Percentiles rank a stretch among this genome's conserved stretches.
Evolutionary conservation across 1,284 basidiomycete genomes (phyloP).

Genomic region (Hemileia vastatrix): DNA sequence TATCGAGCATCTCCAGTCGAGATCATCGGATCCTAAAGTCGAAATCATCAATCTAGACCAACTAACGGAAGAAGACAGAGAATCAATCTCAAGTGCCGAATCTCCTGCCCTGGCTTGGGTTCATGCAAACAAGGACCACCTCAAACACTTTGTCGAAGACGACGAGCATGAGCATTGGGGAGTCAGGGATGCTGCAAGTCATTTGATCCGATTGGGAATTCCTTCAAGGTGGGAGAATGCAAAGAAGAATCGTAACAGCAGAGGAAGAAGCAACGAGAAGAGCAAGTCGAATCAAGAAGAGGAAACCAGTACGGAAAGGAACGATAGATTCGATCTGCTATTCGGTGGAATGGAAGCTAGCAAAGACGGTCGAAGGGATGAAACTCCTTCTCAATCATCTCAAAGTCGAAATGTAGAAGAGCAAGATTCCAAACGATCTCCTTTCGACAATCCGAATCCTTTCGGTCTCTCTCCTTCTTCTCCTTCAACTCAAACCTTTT

Average conservation of each 20-base stretch:
- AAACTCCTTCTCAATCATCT: background rate
- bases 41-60: slow-evolving; percentile 29
- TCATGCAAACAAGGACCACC: slow-evolving; percentile 28
- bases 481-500: background rate
- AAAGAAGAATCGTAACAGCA: background rate
- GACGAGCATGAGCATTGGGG: slow-evolving; percentile 29
- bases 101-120: slow-evolving; percentile 34
- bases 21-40: slow-evolving; percentile 33
- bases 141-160: slow-evolving; percentile 29
- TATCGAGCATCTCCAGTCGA: slow-evolving; percentile 34
- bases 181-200: slow-evolving; percentile 26
- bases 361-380: background rate
- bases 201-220: slow-evolving; percentile 22
- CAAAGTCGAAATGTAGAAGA: background rate
- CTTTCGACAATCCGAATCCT: background rate
- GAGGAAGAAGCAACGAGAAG: background rate
- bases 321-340: background rate
- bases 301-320: background rate
- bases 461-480: background rate
- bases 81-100: slow-evolving; percentile 26
- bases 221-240: background rate
- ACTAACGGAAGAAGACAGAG: slow-evolving; percentile 31
- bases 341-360: background rate
- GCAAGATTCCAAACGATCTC: background rate
- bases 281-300: background rate